Evolutionary conservation across 495 filamentous ascomycete genomes (phyloP).

Genomic region (Lentithecium fluviatile): DNA sequence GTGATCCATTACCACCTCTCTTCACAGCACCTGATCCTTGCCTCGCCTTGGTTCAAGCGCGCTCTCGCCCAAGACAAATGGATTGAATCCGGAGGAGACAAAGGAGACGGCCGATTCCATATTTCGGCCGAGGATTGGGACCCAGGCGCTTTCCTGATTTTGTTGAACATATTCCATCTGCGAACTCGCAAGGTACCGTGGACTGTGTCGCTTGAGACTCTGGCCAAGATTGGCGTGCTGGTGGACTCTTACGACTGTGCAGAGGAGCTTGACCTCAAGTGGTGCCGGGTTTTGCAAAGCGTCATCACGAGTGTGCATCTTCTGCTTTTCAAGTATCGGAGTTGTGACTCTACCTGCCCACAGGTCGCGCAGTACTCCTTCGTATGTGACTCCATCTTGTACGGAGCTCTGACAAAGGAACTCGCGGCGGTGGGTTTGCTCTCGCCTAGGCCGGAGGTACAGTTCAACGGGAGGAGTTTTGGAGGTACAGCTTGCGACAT

Average conservation of each 20-base stretch:
- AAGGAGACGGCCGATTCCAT: constrained; percentile 45
- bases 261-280: too few species aligned
- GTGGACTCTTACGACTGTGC: constrained; percentile 55
- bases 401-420: constrained; percentile 15
- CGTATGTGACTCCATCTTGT: constrained; percentile 15
- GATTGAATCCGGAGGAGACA: neutral
- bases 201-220: constrained; percentile 45
- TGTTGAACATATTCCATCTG: constrained; percentile 56
- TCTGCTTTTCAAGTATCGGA: neutral
- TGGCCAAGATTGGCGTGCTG: constrained; percentile 52
- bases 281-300: too few species aligned
- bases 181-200: constrained; percentile 46
- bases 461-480: constrained; percentile 8
- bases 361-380: constrained; percentile 1
- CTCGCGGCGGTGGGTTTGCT: constrained; percentile 1
- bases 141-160: constrained; percentile 47
- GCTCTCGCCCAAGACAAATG: constrained; percentile 21
- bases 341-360: constrained; percentile 4
- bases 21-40: constrained; percentile 52
- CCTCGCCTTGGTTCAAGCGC: constrained; percentile 50
- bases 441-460: neutral
- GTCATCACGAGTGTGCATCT: too few species aligned
- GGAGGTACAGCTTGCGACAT: neutral
- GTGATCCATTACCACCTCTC: constrained; percentile 47
- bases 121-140: constrained; percentile 45